phyloP scores from a whole-genome alignment of 2,329 filamentous ascomycete species.

The Fusarium bactridioides region DNA sequence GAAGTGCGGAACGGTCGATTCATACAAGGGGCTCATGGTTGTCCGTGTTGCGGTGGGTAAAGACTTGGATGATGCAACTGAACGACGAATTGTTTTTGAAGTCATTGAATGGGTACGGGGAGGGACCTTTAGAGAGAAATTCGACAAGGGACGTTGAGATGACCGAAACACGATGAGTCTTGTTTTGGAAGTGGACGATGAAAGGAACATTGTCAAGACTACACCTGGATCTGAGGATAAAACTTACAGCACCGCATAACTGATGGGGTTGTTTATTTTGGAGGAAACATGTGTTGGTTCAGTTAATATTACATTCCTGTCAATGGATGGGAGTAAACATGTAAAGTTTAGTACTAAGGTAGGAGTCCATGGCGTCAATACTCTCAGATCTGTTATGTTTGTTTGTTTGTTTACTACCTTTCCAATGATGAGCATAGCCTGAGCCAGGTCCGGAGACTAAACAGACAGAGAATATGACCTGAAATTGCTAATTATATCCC shows the following conservation, averaged over 20 bases:
- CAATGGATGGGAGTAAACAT: background rate
- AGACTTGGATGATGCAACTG: slow-evolving; percentile 70
- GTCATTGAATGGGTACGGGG: slow-evolving; percentile 79
- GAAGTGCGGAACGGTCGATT: slow-evolving; percentile 62
- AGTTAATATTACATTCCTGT: slow-evolving; percentile 15
- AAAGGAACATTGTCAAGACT: background rate
- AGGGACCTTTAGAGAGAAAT: slow-evolving; percentile 51
- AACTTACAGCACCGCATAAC: background rate
- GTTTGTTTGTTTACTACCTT: background rate
- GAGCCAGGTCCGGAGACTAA: background rate
- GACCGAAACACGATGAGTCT: background rate
- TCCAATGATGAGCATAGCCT: background rate
- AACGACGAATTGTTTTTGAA: slow-evolving; percentile 84
- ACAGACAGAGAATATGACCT: background rate
- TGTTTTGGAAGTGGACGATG: background rate
- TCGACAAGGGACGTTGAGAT: slow-evolving; percentile 16
- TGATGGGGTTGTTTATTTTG: background rate
- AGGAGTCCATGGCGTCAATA: slow-evolving; percentile 6
- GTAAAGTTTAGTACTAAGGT: slow-evolving; percentile 4
- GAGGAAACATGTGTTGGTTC: slow-evolving; percentile 2
- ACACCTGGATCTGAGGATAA: background rate
- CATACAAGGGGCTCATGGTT: slow-evolving; percentile 61
- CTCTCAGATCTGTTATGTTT: background rate
- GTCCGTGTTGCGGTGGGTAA: slow-evolving; percentile 56
- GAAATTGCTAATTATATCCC: background rate